These are phyloP conservation scores for Fraxinus paxiana DNA, from an alignment of 305 asterid species.

Conservation along the genomic window DNA sequence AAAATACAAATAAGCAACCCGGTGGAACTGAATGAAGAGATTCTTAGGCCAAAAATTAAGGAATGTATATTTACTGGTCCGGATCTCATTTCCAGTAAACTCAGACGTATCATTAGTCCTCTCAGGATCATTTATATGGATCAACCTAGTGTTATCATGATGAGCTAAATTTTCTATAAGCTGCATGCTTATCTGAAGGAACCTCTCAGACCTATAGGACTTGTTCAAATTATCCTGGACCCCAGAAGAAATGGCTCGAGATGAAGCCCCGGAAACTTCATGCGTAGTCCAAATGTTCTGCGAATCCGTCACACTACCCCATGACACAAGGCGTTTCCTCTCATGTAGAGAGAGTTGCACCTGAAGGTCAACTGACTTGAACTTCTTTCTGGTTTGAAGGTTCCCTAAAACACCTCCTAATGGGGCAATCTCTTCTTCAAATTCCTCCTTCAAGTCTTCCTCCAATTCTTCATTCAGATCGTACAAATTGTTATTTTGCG, in stretches of 20 bases:
- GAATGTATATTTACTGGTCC: constrained; percentile 88
- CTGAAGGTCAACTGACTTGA: constrained; percentile 44
- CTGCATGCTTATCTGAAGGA: constrained; percentile 72
- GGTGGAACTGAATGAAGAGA: constrained; percentile 88
- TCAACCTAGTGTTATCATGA: constrained; percentile 71
- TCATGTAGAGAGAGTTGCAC: constrained; percentile 47
- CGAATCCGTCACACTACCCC: constrained; percentile 80
- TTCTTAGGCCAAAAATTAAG: constrained; percentile 86
- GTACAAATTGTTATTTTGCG: constrained; percentile 24
- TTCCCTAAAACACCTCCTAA: constrained; percentile 29
- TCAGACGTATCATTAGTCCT: constrained; percentile 62
- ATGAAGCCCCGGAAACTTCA: constrained; percentile 50
- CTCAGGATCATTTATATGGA: constrained; percentile 74
- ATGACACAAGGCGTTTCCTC: constrained; percentile 62
- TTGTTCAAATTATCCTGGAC: constrained; percentile 39
- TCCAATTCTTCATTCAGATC: constrained; percentile 10
- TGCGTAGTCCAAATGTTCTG: constrained; percentile 37
- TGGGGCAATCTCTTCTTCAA: constrained; percentile 24
- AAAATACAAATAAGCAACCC: constrained; percentile 93
- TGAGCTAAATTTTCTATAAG: constrained; percentile 57
- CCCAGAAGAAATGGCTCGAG: constrained; percentile 35
- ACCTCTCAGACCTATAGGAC: constrained; percentile 49
- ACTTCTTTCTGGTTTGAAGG: constrained; percentile 31
- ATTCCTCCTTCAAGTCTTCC: constrained; percentile 27
- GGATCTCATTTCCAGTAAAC: constrained; percentile 87